Evolutionary conservation across 768 basidiomycete species (phyloP).

Genomic region (Phlebiopsis flavidoalba): DNA sequence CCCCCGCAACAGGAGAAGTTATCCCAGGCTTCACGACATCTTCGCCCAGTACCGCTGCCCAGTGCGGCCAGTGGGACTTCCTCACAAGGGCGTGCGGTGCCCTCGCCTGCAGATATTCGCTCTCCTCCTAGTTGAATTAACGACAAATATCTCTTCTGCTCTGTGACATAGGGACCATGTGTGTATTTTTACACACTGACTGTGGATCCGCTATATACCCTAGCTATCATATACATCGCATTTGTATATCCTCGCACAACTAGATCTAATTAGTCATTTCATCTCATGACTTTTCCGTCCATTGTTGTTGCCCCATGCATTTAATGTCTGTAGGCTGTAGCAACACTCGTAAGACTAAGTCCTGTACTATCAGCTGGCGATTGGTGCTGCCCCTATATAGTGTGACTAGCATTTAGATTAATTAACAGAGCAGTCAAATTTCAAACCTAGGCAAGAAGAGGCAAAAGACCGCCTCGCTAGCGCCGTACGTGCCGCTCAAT

Average conservation of each 20-base stretch:
- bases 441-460: no score
- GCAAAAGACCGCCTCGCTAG: no score
- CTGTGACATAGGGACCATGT: background rate
- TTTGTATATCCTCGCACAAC: background rate
- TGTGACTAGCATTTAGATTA: no score
- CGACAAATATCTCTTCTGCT: background rate
- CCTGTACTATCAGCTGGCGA: no score
- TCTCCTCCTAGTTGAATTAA: background rate
- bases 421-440: no score
- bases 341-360: no score
- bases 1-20: constrained; percentile 53
- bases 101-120: background rate
- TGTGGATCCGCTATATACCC: background rate
- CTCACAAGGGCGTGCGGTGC: constrained; percentile 17
- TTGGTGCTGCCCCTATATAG: no score
- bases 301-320: no score
- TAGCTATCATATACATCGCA: background rate
- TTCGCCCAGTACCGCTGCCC: constrained; percentile 81
- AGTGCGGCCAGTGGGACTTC: constrained; percentile 51
- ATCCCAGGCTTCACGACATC: constrained; percentile 70
- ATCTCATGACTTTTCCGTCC: no score
- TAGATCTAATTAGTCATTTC: background rate
- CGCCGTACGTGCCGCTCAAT: no score
- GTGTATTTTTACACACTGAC: constrained; percentile 4
- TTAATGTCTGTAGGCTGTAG: no score